These are phyloP conservation scores for Rubia balearica DNA, from an alignment of 305 asterid genomes.

Conservation along the genomic window DNA sequence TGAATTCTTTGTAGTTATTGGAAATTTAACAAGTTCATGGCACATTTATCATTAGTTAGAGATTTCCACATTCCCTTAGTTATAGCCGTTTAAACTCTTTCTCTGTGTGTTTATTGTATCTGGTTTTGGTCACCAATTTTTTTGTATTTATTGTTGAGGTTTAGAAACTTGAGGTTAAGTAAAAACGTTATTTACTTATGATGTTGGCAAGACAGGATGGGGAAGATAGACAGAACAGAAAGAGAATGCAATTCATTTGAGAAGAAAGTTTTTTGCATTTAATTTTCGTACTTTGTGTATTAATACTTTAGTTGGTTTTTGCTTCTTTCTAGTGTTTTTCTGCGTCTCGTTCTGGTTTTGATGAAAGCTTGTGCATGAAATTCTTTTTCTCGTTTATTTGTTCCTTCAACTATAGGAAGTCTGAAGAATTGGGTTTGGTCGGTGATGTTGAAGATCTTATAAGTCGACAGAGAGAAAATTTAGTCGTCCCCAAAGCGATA, in stretches of 20 bases:
- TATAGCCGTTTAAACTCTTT: not conserved
- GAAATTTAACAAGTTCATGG: not conserved
- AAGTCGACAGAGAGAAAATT: not conserved
- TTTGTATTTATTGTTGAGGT: not conserved
- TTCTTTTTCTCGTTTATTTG: not conserved
- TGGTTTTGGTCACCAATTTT: not conserved
- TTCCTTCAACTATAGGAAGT: not conserved
- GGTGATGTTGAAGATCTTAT: not conserved
- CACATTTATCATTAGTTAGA: not conserved
- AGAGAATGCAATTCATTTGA: not conserved
- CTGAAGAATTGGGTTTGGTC: not conserved
- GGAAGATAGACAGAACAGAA: not conserved
- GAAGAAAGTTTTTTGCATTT: not conserved
- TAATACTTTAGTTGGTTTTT: not conserved
- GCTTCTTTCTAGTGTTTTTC: not conserved
- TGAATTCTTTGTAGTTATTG: not conserved
- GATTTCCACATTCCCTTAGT: not conserved
- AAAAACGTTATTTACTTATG: not conserved
- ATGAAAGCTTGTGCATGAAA: not conserved
- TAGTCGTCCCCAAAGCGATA: not conserved
- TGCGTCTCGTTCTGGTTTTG: not conserved
- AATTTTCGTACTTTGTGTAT: not conserved
- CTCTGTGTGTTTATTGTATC: not conserved
- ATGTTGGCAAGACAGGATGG: not conserved
- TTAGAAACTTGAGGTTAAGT: not conserved